Base-by-base conservation (phyloP, 768 basidiomycete genomes). In the Sarcodon aspratus region DNA sequence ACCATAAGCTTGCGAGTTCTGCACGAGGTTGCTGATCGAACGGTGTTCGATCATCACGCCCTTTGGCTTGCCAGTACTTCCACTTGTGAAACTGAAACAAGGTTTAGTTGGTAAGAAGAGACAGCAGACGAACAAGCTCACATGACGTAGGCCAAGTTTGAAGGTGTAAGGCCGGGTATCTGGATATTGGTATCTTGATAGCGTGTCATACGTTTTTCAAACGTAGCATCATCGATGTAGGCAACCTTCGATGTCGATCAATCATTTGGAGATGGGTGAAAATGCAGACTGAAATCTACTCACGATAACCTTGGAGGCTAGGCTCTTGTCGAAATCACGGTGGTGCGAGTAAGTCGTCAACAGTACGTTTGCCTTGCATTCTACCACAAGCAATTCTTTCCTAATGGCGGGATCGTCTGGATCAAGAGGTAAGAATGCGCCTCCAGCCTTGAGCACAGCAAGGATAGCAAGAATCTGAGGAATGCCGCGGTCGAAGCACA, bases 391-490 rank as follows among this genome's bases (percentile, higher is more conserved):
- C 1, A 64, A 48, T 31, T 65, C 60, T 45, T 58, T 61, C 44
- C 64, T 54, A 15, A 59, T 49, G 3, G 53, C 56, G 21, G 64
- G 64, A 53, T 64, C 56, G 9, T 66, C 64, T 6, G 58, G 55
- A 46, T 57, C 60, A 48, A 59, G 43, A n/a, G 57, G 56, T n/a
- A 58, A 54, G 38, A 53, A 58, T 8, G 55, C 50, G 3, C 54
- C 61, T 37, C 64, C 64, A 10, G 64, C 59, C 48, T 65, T 65
- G 48, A 65, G 57, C 36, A 65, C 60, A 1, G 64, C 61, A 43
- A 65, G 50, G 18, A 64, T 51, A 35, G 54, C 61, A 9, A 65
- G 44, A 12, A 62, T 54, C 18, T 62, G 61, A 45, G 51, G 55
- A 27, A 63, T 58, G 8, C 61, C 61, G 21, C 61, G 60, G 6